Evolutionary conservation across 768 basidiomycete species (phyloP).

Genomic region (Lactarius sp.): DNA sequence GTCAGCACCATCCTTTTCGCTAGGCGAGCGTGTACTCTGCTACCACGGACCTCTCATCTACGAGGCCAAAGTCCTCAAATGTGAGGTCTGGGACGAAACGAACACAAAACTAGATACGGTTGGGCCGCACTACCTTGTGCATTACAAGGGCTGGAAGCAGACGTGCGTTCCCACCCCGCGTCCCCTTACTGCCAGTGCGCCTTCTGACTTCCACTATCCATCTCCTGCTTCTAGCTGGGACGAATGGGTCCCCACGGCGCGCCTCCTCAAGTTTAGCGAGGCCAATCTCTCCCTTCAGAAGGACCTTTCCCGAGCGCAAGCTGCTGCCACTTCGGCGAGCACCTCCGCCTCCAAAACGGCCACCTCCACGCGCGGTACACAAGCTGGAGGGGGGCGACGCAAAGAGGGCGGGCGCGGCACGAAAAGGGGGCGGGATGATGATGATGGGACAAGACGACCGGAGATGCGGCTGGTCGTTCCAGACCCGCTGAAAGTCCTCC

Average conservation of each 20-base stretch:
- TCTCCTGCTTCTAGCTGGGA: constrained; percentile 64
- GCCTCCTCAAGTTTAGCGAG: constrained; percentile 84
- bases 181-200: neutral
- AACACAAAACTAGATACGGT: constrained; percentile 52
- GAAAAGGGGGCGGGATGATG: constrained; percentile 75
- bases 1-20: constrained; percentile 15
- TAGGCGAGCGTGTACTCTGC: constrained; percentile 74
- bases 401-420: constrained; percentile 64
- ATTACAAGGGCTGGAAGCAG: constrained; percentile 99
- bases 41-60: constrained; percentile 96
- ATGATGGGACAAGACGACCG: constrained; percentile 71
- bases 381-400: constrained; percentile 31
- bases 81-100: constrained; percentile 57
- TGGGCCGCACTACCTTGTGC: constrained; percentile 89
- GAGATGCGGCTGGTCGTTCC: constrained; percentile 91
- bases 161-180: constrained; percentile 50
- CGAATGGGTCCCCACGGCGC: constrained; percentile 85
- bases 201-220: neutral
- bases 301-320: constrained; percentile 46
- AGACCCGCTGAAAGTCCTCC: constrained; percentile 78
- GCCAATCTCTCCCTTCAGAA: constrained; percentile 76
- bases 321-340: constrained; percentile 36
- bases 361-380: constrained; percentile 26
- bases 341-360: constrained; percentile 33
- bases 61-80: constrained; percentile 85